Conservation (phyloP, 148 eudicot species). For the Mesembryanthemum crystallinum region DNA sequence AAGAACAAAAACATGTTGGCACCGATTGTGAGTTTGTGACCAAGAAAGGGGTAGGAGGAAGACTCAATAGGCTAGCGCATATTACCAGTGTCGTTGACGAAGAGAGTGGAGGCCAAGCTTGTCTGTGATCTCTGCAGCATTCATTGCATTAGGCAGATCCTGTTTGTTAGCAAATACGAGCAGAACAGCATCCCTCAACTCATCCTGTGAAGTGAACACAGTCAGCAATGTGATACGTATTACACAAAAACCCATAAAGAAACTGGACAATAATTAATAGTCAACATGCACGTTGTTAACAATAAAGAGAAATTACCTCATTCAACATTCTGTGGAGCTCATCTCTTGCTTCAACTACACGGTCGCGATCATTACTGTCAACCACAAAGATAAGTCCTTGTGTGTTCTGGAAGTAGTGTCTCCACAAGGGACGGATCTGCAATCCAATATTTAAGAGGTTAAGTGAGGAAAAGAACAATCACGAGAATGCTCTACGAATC, state of each 20-base stretch:
- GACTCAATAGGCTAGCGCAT: neutral
- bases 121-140: conserved; percentile 79
- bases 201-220: conserved; percentile 44
- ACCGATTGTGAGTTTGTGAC: neutral
- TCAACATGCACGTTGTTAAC: neutral
- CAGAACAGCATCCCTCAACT: conserved; percentile 71
- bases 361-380: conserved; percentile 75
- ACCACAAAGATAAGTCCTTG: conserved; percentile 73
- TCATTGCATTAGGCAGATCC: conserved; percentile 87
- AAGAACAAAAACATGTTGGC: neutral
- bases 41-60: neutral
- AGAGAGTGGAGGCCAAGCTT: conserved; percentile 82
- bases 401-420: conserved; percentile 75
- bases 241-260: neutral
- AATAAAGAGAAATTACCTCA: conserved; percentile 40
- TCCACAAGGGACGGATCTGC: conserved; percentile 74
- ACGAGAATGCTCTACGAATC: neutral
- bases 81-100: conserved; percentile 73
- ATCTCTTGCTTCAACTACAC: conserved; percentile 74
- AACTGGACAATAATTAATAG: neutral
- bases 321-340: conserved; percentile 78
- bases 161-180: conserved; percentile 86
- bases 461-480: neutral
- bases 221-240: neutral
- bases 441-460: neutral